Evolutionary conservation across 163 green algal species (phyloP).

Genomic region (Chlorella variabilis): DNA sequence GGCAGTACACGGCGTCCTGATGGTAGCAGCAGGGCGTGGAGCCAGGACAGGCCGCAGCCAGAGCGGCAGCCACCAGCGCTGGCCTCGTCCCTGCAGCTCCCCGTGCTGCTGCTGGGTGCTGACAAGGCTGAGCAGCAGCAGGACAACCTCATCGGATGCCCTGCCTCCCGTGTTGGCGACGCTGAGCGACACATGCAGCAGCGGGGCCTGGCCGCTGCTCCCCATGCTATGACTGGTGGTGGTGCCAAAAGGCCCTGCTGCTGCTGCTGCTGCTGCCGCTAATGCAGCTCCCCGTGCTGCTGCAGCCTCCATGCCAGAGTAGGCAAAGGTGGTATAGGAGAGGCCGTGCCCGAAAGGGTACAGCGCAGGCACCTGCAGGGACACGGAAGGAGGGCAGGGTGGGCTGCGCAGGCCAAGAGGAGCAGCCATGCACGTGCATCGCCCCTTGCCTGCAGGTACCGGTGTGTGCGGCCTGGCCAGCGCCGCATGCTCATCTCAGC

Average conservation of each 20-base stretch:
- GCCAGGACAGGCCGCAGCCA: too few species aligned
- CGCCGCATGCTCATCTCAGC: slow-evolving; percentile 56
- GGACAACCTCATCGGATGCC: slow-evolving; percentile 33
- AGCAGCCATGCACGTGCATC: neutral
- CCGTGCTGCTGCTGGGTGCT: neutral
- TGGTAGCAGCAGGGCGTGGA: too few species aligned
- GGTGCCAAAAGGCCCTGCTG: too few species aligned
- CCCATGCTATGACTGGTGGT: neutral
- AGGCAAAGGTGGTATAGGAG: slow-evolving; percentile 51
- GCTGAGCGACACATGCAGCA: neutral
- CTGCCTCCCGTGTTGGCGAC: slow-evolving; percentile 15
- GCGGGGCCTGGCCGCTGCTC: neutral
- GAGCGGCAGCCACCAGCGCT: slow-evolving; percentile 5
- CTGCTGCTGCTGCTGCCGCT: too few species aligned
- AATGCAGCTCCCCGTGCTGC: too few species aligned
- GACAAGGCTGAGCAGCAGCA: slow-evolving; percentile 24
- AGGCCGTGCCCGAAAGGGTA: slow-evolving; percentile 66
- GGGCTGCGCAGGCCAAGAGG: too few species aligned
- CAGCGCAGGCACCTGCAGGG: slow-evolving; percentile 29
- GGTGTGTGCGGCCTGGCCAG: slow-evolving; percentile 60
- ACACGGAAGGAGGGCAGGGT: too few species aligned
- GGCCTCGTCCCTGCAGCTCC: neutral
- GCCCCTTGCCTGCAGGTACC: slow-evolving; percentile 38
- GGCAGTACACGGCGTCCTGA: too few species aligned
- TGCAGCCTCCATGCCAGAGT: neutral